A percentile compares a stretch with the other conserved stretches of the same genome.
phyloP scores from a whole-genome alignment of 257 asterid species.

The Knoxia roxburghii region DNA sequence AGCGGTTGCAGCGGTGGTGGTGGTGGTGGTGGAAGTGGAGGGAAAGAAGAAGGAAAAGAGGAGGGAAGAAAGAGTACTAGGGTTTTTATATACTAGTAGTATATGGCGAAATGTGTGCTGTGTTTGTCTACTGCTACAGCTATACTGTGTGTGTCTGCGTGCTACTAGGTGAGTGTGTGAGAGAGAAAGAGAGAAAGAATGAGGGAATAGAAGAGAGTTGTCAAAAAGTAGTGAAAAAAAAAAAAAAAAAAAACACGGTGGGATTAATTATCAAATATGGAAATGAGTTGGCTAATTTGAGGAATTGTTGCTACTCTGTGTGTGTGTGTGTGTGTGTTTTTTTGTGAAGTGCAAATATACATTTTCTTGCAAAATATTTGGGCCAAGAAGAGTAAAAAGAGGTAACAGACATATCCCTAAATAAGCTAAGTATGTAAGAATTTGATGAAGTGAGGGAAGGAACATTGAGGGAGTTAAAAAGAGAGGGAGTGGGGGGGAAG shows the following conservation, averaged over 20 bases:
- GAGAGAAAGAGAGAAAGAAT: conserved; percentile 2
- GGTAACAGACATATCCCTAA: too few species aligned
- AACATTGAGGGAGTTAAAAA: neutral
- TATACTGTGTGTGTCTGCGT: neutral
- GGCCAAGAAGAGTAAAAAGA: too few species aligned
- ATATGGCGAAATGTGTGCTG: conserved; percentile 36
- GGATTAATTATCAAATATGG: neutral
- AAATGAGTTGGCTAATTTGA: conserved; percentile 27
- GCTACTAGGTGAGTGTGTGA: conserved; percentile 4
- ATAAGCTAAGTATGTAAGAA: neutral
- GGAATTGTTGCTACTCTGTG: neutral
- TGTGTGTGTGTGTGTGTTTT: conserved; percentile 5
- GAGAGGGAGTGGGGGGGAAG: neutral
- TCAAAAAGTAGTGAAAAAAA: neutral
- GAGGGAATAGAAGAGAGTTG: neutral
- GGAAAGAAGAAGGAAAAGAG: neutral
- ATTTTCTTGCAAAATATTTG: too few species aligned
- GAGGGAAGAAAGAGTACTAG: conserved; percentile 29
- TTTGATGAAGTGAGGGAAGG: too few species aligned
- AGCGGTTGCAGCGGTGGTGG: neutral
- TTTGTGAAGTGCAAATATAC: too few species aligned
- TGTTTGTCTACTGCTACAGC: neutral
- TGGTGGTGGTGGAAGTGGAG: conserved; percentile 7
- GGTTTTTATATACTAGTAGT: conserved; percentile 32
- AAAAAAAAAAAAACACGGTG: neutral